Evolutionary conservation across 2,329 filamentous ascomycete genomes (phyloP), one percentile per base, ranked within the genome.

Genomic region (Aspergillus arachidicola): DNA sequence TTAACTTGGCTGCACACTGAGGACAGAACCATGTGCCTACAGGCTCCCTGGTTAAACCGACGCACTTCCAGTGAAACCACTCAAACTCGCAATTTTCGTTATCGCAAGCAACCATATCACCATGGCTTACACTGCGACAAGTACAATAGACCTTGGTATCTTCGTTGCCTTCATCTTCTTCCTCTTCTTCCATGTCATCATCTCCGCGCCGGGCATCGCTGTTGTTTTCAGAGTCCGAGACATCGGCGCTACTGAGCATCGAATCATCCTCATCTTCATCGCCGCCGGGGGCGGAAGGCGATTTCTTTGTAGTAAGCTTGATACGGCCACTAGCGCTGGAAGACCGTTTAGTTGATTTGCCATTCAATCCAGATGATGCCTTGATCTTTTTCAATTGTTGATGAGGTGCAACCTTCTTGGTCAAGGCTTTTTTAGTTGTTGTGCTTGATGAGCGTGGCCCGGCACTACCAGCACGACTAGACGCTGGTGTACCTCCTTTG

Each of bases 101-200:
- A 73, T 90, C 87, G 71, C 87, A 90, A 14, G 86, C 87, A 46
- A 90, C 85, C 87, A 90, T 90, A 71, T 88, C 86, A 21, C 87
- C 87, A 71, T 88, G 89, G 66, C 83, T 86, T 43, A 89, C 87
- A 66, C 86, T 85, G 57, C 87, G 86, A 71, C 87, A 90, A 67
- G 87, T 88, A 76, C 87, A 90, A 72, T 89, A 90, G 46, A 86
- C 84, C 64, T 85, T 86, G 65, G 87, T 86, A 71, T 87, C 84
- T 68, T 86, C 84, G 51, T 83, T 84, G 12, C 79, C 81, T 64
- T 83, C 82, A 21, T 83, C 82, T 54, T 81, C 81, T 9, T 82
- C 80, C 30, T 79, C 79, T 14, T 80, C 81, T n/a, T 82, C 81
- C 62, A 79, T 72, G 58, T 80, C 79, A 48, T 77, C 79, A 14